phyloP scores from a whole-genome alignment of 257 asterid genomes.

The Schizonepeta tenuifolia region DNA sequence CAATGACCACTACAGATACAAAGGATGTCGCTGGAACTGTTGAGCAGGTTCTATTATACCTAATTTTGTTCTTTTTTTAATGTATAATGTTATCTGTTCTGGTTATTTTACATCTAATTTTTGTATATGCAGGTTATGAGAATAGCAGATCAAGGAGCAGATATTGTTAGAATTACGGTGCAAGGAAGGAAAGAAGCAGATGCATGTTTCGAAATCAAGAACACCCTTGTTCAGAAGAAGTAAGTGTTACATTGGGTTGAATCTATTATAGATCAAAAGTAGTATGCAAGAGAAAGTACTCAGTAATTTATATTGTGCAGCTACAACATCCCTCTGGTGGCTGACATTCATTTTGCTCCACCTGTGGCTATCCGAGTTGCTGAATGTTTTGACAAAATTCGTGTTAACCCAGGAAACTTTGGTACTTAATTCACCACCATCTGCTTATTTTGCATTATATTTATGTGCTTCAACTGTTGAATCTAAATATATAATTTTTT shows the following conservation, averaged over 20 bases:
- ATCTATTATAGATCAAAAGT: constrained; percentile 25
- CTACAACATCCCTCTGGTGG: constrained; percentile 69
- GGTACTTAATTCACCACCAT: constrained; percentile 53
- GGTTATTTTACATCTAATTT: constrained; percentile 6
- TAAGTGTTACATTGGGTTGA: constrained; percentile 37
- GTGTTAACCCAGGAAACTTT: constrained; percentile 98
- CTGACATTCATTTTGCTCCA: constrained; percentile 99
- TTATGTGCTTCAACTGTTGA: constrained; percentile 3
- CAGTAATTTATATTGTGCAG: constrained; percentile 23
- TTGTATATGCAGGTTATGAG: constrained; percentile 83
- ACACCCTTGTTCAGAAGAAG: constrained; percentile 95
- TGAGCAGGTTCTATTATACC: constrained; percentile 67
- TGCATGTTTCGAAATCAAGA: constrained; percentile 88
- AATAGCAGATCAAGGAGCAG: constrained; percentile 96
- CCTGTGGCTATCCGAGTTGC: constrained; percentile 93
- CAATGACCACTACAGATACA: constrained; percentile 99
- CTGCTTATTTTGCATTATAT: constrained; percentile 11
- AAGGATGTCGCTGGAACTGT: constrained; percentile 96
- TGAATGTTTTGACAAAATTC: constrained; percentile 97
- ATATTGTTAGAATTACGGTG: constrained; percentile 92
- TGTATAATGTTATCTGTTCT: neutral
- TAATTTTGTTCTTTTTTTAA: neutral
- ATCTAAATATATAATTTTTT: constrained; percentile 33
- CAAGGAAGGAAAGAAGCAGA: constrained; percentile 99
- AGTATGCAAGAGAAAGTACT: constrained; percentile 23